phyloP scores from a whole-genome alignment of 2,329 filamentous ascomycete species.

The Colletotrichum lentis region DNA sequence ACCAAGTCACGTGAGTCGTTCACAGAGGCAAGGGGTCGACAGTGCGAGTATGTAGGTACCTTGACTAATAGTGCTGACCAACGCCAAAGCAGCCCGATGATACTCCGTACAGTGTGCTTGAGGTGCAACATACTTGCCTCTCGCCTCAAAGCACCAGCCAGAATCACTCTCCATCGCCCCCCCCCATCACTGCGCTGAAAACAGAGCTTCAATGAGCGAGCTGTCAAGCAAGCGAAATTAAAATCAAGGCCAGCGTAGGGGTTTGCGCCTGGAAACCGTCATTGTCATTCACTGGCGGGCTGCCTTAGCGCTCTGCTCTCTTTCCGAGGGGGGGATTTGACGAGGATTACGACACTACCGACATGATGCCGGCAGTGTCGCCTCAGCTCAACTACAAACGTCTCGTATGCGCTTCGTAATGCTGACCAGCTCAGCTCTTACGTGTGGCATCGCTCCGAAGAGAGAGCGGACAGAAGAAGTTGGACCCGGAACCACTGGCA shows the following conservation, averaged over 20 bases:
- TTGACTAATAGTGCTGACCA: slow-evolving; percentile 11
- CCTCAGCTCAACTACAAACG: not conserved
- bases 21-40: not conserved
- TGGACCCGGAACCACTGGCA: too few relatives aligned
- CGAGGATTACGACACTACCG: too few relatives aligned
- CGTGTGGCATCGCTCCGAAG: not conserved
- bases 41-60: slow-evolving; percentile 1
- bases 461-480: not conserved
- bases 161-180: not conserved
- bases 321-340: too few relatives aligned
- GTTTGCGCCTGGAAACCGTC: not conserved
- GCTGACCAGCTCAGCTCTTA: slow-evolving; percentile 1
- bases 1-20: too few relatives aligned
- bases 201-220: not conserved
- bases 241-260: not conserved
- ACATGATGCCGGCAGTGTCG: too few relatives aligned
- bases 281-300: not conserved
- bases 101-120: not conserved
- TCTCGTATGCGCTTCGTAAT: not conserved
- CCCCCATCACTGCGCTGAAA: not conserved
- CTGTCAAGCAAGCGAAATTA: not conserved
- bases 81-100: slow-evolving; percentile 28
- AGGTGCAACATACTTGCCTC: slow-evolving; percentile 8
- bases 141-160: not conserved
- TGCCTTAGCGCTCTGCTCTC: not conserved